A percentile compares a stretch with the other conserved stretches of the same genome.
These are phyloP conservation scores for Phlebiopsis gigantea DNA, from an alignment of 768 basidiomycete genomes.

Conservation along the genomic window DNA sequence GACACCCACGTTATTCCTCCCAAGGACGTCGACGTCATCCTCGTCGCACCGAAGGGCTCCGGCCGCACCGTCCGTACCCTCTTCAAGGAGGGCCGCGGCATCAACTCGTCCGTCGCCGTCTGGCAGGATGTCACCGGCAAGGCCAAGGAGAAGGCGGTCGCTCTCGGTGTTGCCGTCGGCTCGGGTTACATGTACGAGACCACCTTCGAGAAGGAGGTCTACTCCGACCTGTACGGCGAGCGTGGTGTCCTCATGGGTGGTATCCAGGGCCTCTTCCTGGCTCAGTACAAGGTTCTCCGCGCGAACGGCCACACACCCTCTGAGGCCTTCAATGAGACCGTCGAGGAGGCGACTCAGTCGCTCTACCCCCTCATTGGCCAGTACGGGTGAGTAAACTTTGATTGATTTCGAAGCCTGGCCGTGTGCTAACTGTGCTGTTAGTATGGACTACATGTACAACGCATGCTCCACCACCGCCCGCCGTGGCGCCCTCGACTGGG, in stretches of 20 bases:
- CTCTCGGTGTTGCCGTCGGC: conserved; percentile 90
- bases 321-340: conserved; percentile 99
- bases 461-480: conserved; percentile 99
- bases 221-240: conserved; percentile 98
- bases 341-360: conserved; percentile 99
- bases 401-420: too few relatives aligned
- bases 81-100: conserved; percentile 99
- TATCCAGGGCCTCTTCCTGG: conserved; percentile 98
- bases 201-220: conserved; percentile 99
- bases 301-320: conserved; percentile 96
- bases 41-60: conserved; percentile 98
- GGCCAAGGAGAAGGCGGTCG: conserved; percentile 95
- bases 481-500: conserved; percentile 99
- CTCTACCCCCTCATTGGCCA: conserved; percentile 95
- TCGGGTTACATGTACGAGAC: conserved; percentile 99
- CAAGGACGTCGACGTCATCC: conserved; percentile 93
- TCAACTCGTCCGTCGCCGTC: conserved; percentile 92
- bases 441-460: conserved; percentile 99
- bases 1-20: conserved; percentile 94
- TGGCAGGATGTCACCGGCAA: conserved; percentile 98
- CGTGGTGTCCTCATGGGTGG: conserved; percentile 99
- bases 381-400: conserved; percentile 60
- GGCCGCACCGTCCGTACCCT: conserved; percentile 98
- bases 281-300: conserved; percentile 97
- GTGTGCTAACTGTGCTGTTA: conserved; percentile 24